These are phyloP conservation scores for Cucurbita moschata DNA, from an alignment of 306 rosid species.

Conservation along the genomic window DNA sequence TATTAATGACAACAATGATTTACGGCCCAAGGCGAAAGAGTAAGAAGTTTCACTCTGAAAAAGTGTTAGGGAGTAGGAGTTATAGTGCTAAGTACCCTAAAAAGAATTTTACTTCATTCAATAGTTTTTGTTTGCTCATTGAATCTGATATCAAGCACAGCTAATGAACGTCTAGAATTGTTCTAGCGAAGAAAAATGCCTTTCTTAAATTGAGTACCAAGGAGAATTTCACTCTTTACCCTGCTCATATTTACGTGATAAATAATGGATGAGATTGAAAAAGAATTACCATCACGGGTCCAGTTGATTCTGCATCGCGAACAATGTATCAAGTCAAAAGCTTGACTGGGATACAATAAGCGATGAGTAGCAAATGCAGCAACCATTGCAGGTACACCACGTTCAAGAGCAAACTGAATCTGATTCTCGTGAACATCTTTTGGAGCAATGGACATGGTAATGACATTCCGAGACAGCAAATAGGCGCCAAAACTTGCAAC, in stretches of 20 bases:
- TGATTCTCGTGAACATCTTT: slow-evolving; percentile 79
- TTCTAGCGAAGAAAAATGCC: not conserved
- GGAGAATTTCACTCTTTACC: not conserved
- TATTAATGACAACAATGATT: not conserved
- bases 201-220: not conserved
- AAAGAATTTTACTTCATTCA: not conserved
- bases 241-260: not conserved
- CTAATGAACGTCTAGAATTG: not conserved
- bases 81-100: not conserved
- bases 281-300: slow-evolving; percentile 63
- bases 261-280: not conserved
- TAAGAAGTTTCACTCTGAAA: not conserved
- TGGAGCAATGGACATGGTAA: slow-evolving; percentile 64
- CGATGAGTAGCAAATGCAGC: slow-evolving; percentile 57
- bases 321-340: slow-evolving; percentile 87
- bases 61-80: not conserved
- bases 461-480: slow-evolving; percentile 54
- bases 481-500: slow-evolving; percentile 90
- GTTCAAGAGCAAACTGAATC: slow-evolving; percentile 92
- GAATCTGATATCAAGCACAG: not conserved
- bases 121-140: not conserved
- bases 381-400: slow-evolving; percentile 83
- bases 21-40: not conserved
- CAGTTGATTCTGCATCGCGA: slow-evolving; percentile 78
- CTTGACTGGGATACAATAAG: slow-evolving; percentile 71